phyloP scores from a whole-genome alignment of 192 early-diverging fungal genomes.

The Coemansia sp. region DNA sequence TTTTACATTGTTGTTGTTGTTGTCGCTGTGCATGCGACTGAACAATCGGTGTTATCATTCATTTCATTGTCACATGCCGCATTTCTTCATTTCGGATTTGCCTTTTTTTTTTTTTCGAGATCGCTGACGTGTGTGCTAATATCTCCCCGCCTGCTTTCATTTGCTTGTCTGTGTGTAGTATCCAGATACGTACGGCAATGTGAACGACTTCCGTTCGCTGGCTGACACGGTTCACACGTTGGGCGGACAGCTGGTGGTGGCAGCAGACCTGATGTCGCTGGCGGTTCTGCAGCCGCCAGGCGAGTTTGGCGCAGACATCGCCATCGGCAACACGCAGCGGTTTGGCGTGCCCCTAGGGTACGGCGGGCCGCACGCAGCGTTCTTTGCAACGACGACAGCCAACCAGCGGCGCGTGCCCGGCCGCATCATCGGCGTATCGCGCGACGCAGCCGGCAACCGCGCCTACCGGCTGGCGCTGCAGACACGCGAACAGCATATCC shows the following conservation, averaged over 20 bases:
- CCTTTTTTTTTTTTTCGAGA: conserved; percentile 1
- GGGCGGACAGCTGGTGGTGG: conserved; percentile 88
- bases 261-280: conserved; percentile 93
- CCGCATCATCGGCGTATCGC: conserved; percentile 94
- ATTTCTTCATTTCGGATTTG: background rate
- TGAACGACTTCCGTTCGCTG: conserved; percentile 83
- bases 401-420: conserved; percentile 97
- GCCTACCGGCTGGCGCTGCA: conserved; percentile 97
- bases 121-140: background rate
- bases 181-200: conserved; percentile 86
- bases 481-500: conserved; percentile 99
- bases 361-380: conserved; percentile 99
- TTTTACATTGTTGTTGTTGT: background rate
- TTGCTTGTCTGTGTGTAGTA: conserved; percentile 66
- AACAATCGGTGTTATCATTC: conserved; percentile 10
- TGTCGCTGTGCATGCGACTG: background rate
- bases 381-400: conserved; percentile 92
- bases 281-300: conserved; percentile 91
- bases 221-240: conserved; percentile 76
- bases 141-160: conserved; percentile 18
- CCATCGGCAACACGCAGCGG: conserved; percentile 95
- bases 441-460: conserved; percentile 82
- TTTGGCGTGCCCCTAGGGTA: conserved; percentile 99
- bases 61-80: background rate
- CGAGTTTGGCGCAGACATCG: conserved; percentile 98